phyloP scores from a whole-genome alignment of 1,284 basidiomycete species.

The Agaricales sp. region DNA sequence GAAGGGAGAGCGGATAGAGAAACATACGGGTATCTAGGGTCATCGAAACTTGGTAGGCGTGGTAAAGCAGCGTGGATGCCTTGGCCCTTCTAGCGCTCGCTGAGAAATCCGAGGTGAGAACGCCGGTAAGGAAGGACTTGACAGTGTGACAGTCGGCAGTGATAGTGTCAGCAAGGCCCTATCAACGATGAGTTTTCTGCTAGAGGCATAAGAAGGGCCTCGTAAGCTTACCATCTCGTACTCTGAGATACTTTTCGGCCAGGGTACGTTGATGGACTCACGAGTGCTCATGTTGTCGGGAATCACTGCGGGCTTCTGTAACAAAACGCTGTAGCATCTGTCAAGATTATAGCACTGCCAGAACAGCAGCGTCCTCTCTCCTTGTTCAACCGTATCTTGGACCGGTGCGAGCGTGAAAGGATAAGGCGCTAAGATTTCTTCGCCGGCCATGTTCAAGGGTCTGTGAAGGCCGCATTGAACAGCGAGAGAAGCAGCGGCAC shows the following conservation, averaged over 20 bases:
- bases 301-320: slow-evolving; percentile 45
- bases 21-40: slow-evolving; percentile 35
- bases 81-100: slow-evolving; percentile 56
- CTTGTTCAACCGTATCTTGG: slow-evolving; percentile 14
- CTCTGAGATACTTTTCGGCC: slow-evolving; percentile 50
- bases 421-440: slow-evolving; percentile 12
- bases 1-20: not conserved
- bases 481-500: slow-evolving; percentile 54
- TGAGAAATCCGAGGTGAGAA: slow-evolving; percentile 48
- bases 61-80: slow-evolving; percentile 60
- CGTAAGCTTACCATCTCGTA: slow-evolving; percentile 43
- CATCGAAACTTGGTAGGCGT: slow-evolving; percentile 47
- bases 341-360: slow-evolving; percentile 66
- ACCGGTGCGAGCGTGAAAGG: slow-evolving; percentile 40
- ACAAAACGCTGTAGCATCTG: slow-evolving; percentile 51
- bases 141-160: slow-evolving; percentile 43
- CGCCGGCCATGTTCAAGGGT: slow-evolving; percentile 24
- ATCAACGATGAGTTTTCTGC: no score
- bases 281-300: slow-evolving; percentile 34
- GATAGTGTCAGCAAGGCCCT: slow-evolving; percentile 52
- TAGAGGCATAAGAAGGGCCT: no score
- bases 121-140: slow-evolving; percentile 49
- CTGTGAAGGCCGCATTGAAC: slow-evolving; percentile 59
- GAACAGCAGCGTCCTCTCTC: slow-evolving; percentile 53
- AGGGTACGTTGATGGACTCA: slow-evolving; percentile 49